These are phyloP conservation scores for Cutaneotrichosporon arboriforme DNA, from an alignment of 1,284 basidiomycete species.

Conservation along the genomic window DNA sequence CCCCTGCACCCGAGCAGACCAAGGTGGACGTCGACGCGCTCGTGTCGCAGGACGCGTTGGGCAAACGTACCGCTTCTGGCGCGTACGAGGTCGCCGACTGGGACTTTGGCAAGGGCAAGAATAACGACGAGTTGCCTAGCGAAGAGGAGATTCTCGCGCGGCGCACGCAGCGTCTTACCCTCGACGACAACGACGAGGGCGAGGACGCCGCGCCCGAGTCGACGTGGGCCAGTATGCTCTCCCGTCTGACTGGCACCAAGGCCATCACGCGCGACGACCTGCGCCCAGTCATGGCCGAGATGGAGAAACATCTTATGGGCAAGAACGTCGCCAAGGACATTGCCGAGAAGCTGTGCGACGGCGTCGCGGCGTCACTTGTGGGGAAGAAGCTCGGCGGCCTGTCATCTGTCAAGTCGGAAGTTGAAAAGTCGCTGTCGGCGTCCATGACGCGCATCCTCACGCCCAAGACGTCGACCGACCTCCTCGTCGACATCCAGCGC, in stretches of 20 bases:
- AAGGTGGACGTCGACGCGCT: slow-evolving; percentile 47
- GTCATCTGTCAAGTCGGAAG: slow-evolving; percentile 78
- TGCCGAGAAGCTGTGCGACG: slow-evolving; percentile 87
- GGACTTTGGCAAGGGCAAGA: slow-evolving; percentile 56
- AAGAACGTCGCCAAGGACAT: slow-evolving; percentile 98
- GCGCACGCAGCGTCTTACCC: slow-evolving; percentile 32
- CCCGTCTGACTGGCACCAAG: slow-evolving; percentile 73
- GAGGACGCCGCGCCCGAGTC: slow-evolving; percentile 16
- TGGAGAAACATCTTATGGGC: slow-evolving; percentile 96
- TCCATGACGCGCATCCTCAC: slow-evolving; percentile 91
- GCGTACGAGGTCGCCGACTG: slow-evolving; percentile 92
- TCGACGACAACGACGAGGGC: slow-evolving; percentile 48
- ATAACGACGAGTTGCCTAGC: slow-evolving; percentile 48
- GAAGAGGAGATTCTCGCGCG: slow-evolving; percentile 44
- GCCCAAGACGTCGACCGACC: slow-evolving; percentile 92
- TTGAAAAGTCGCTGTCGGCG: slow-evolving; percentile 73
- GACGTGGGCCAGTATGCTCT: slow-evolving; percentile 60
- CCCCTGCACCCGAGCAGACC: slow-evolving; percentile 50
- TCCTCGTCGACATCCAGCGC: slow-evolving; percentile 64
- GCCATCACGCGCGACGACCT: slow-evolving; percentile 76
- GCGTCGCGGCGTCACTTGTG: slow-evolving; percentile 78
- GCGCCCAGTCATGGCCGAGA: slow-evolving; percentile 79
- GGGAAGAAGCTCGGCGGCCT: slow-evolving; percentile 86
- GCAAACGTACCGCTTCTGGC: slow-evolving; percentile 72
- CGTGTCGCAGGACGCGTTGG: slow-evolving; percentile 42